A percentile compares a stretch with the other conserved stretches of the same genome.
phyloP scores from a whole-genome alignment of 2,329 filamentous ascomycete species.

The Pestalotiopsis sp. region DNA sequence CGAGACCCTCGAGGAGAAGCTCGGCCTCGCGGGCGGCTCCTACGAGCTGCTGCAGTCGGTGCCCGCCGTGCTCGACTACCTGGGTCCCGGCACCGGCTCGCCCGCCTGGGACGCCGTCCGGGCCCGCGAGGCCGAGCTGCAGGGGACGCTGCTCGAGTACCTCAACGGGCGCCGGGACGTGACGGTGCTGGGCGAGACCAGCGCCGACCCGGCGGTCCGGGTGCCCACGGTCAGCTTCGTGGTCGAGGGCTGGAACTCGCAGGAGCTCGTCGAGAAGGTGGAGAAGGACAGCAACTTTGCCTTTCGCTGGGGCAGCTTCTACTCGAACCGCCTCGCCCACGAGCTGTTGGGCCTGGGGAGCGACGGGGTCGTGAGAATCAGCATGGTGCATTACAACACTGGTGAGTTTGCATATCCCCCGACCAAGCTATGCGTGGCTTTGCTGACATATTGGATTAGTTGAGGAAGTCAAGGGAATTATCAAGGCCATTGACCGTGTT shows the following conservation, averaged over 20 bases:
- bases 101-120: constrained; percentile 54
- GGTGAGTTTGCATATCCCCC: constrained; percentile 2
- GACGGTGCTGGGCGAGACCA: constrained; percentile 61
- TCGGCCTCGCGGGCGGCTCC: constrained; percentile 69
- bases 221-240: constrained; percentile 71
- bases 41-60: constrained; percentile 72
- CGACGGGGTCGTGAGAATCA: constrained; percentile 70
- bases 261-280: constrained; percentile 62
- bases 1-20: constrained; percentile 64
- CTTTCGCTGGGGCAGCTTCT: constrained; percentile 70
- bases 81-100: constrained; percentile 41
- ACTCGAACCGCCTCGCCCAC: constrained; percentile 64
- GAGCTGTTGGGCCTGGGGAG: constrained; percentile 60
- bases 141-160: constrained; percentile 61
- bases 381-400: constrained; percentile 73
- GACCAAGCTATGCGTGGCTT: neutral
- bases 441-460: constrained; percentile 4
- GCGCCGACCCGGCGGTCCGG: constrained; percentile 47
- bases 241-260: constrained; percentile 58
- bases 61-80: constrained; percentile 63
- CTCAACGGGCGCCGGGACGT: constrained; percentile 54
- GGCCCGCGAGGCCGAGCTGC: constrained; percentile 63
- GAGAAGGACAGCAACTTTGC: constrained; percentile 62
- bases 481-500: constrained; percentile 13
- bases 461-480: constrained; percentile 17